Base-by-base conservation (phyloP, 768 basidiomycete genomes). In the Hemileccinum impolitum region DNA sequence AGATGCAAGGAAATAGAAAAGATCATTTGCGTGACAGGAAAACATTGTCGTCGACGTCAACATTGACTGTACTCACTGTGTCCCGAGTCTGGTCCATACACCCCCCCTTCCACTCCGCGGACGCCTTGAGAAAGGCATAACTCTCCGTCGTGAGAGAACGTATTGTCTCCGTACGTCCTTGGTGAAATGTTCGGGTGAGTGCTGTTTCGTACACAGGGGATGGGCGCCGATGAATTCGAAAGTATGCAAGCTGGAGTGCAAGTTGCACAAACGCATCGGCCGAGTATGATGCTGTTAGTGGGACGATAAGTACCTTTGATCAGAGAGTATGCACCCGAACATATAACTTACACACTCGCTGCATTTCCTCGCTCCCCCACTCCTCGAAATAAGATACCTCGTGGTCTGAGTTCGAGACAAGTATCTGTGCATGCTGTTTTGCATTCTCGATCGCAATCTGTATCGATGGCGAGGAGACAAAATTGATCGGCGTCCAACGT, bases 171-270 rank as follows among this genome's bases (percentile, higher is more conserved):
- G 94, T 96, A 15, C 94, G 80, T 14, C 92, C 94, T 53, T 85
- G 82, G 51, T 85, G 73, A 71, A 94, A 94, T 66, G 88, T 77
- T 21, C 92, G 80, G 2, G 94, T 95, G 28, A 94, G 77, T 0
- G 85, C 90, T 0, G 94, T 96, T 69, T 97, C 94, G 64, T 97
- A 96, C 7, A 90, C 92, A 2, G 94, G 90, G 4, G 90, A 90
- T 58, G 90, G 85, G 50, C 74, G 70, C 11, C 81, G 82, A 39
- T 84, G 87, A 18, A 83, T 81, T 63, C 79, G 80, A 71, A 87
- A 90, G 85, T 88, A 96, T 4, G 93, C 94, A 10, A 96, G 78
- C 63, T 97, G 94, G 17, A 96, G 74, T 0, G 83, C 89, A 79
- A 95, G 87, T 64, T 97, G 94, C 42, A 95, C 78, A 69, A 81